phyloP scores from a whole-genome alignment of 83 land plant genomes.

The Larix sibirica region DNA sequence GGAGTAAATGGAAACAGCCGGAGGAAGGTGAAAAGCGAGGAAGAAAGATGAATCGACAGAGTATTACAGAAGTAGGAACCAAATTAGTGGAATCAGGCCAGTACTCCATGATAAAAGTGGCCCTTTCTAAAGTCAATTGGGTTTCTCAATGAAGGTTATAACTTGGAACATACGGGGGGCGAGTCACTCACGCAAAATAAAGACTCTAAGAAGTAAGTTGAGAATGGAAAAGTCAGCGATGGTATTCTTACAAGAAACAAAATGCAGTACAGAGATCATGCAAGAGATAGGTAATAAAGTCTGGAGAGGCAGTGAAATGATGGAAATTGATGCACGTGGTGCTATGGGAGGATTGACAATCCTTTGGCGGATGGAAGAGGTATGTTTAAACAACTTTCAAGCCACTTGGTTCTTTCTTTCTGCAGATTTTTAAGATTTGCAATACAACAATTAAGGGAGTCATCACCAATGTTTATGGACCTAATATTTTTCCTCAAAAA shows the following conservation, averaged over 20 bases:
- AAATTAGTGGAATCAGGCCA: no score
- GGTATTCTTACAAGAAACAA: neutral
- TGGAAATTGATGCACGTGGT: neutral
- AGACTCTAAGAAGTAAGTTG: neutral
- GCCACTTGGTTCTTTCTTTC: no score
- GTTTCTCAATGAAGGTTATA: neutral
- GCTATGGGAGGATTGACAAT: neutral
- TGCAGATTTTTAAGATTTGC: no score
- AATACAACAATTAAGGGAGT: neutral
- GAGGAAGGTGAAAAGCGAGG: no score
- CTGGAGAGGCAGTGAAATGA: neutral
- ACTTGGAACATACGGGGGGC: neutral
- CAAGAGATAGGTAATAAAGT: neutral
- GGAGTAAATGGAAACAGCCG: no score
- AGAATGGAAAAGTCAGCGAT: neutral
- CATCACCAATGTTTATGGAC: neutral
- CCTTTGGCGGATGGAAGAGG: no score
- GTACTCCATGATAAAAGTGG: no score
- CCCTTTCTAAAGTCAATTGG: no score
- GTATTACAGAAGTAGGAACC: no score
- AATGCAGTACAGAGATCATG: neutral
- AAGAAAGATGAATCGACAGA: no score
- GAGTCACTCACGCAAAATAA: neutral
- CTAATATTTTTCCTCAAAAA: no score
- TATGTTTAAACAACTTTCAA: no score